Evolutionary conservation across 805 yeast species (phyloP), one percentile per base, ranked within the genome.

Genomic region (Priceomyces fermenticarens): DNA sequence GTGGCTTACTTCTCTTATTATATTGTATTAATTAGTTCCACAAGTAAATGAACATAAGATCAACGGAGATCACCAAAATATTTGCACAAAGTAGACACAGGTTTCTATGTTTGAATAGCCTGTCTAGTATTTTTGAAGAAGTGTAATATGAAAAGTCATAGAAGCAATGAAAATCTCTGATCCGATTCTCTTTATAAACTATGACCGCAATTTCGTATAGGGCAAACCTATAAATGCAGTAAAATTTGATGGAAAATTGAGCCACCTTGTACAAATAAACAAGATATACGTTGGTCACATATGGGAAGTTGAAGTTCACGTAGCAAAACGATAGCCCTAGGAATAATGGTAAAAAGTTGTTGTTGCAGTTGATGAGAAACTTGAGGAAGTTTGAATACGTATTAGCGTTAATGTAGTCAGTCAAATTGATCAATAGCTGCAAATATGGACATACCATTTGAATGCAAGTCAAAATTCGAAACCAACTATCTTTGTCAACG

Each of bases 321-420:
- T 49, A 49, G n/a, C 60, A 41, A 44, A 63, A 65, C 15, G 70
- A 63, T 44, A 60, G 64, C 27, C 65, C 58, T 29, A 67, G 57
- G 45, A 66, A 53, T 9, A 65, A 50, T 1, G 71, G 70, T 35
- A 66, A 49, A 39, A 51, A 60, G 45, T 62, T 63, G 43, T 64
- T 63, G 49, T 67, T 67, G 16, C 56, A 49, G 17, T 55, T 64
- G 16, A 44, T 43, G 15, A 63, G 42, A 26, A 55, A 49, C 35
- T 32, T 42, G 9, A 26, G 16, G n/a, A 36, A 16, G 5, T 11
- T 3, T 3, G 39, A 14, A 9, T 16, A 12, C n/a, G 33, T 28
- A n/a, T 29, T 20, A n/a, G 36, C 20, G 5, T 32, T 30, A 2
- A 27, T 11, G 15, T 28, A 23, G n/a, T 35, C 38, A 32, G 32